phyloP scores from a whole-genome alignment of 768 basidiomycete genomes.

The Boletus pseudo-olivaceus region DNA sequence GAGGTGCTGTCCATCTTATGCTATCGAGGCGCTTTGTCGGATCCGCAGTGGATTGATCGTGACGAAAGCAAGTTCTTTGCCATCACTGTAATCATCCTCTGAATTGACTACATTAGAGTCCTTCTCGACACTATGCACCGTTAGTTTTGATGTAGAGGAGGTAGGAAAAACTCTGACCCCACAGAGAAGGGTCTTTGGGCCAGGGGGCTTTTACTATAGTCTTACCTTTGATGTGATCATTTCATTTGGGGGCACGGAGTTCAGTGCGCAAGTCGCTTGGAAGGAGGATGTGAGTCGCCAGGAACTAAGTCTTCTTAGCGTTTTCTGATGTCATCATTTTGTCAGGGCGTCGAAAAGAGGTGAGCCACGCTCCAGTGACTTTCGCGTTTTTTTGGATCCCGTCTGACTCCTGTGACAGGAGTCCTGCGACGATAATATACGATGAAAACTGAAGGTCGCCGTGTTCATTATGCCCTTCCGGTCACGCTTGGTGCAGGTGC shows the following conservation, averaged over 20 bases:
- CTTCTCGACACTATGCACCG: slow-evolving; percentile 11
- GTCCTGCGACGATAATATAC: slow-evolving; percentile 6
- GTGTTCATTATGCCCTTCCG: not conserved
- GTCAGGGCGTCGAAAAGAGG: slow-evolving; percentile 10
- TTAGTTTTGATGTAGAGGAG: slow-evolving; percentile 7
- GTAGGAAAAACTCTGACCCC: slow-evolving; percentile 1
- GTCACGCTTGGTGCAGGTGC: not conserved
- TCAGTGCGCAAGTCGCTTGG: slow-evolving; percentile 12
- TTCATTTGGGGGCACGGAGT: slow-evolving; percentile 27
- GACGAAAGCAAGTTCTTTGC: not conserved
- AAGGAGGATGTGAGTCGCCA: slow-evolving; percentile 5
- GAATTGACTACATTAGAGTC: not conserved
- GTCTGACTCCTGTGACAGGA: not conserved
- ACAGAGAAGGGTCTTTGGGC: not conserved
- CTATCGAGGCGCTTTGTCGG: slow-evolving; percentile 9
- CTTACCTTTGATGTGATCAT: slow-evolving; percentile 9
- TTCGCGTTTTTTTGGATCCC: too few relatives aligned
- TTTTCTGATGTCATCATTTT: not conserved
- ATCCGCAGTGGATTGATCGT: slow-evolving; percentile 11
- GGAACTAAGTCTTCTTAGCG: too few relatives aligned
- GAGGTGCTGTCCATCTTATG: not conserved
- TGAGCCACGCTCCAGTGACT: not conserved
- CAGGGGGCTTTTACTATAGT: slow-evolving; percentile 2
- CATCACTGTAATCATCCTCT: not conserved
- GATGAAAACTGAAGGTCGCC: not conserved